Evolutionary conservation across 345 rosid genomes (phyloP).

Genomic region (Sonneratia caseolaris): DNA sequence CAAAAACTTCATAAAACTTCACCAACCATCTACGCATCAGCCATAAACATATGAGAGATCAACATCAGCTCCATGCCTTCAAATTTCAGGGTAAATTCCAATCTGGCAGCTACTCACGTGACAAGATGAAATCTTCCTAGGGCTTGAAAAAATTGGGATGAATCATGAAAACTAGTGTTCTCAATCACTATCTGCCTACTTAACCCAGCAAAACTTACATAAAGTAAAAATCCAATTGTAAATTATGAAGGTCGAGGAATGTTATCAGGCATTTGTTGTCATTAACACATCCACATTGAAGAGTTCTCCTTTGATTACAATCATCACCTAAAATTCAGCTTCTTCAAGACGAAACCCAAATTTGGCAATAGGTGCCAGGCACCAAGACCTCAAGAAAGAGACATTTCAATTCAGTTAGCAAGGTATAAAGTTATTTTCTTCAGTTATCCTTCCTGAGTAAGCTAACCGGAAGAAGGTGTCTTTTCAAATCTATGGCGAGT

Average conservation of each 20-base stretch:
- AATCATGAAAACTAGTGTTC: background rate
- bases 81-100: background rate
- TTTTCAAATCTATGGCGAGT: background rate
- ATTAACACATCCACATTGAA: background rate
- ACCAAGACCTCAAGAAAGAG: background rate
- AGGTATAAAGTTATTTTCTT: background rate
- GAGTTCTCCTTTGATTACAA: background rate
- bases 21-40: background rate
- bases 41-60: background rate
- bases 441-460: background rate
- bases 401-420: background rate
- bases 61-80: background rate
- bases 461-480: background rate
- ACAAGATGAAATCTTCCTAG: background rate
- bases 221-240: background rate
- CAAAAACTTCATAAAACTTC: background rate
- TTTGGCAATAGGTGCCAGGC: background rate
- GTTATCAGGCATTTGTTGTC: background rate
- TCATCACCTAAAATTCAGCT: background rate
- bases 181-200: background rate
- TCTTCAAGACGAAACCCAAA: background rate
- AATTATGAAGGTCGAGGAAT: background rate
- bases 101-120: background rate
- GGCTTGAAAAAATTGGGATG: background rate
- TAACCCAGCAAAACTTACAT: background rate